Base-by-base conservation (phyloP, 176 grass and related monocot genomes). In the Panicum miliaceum region DNA sequence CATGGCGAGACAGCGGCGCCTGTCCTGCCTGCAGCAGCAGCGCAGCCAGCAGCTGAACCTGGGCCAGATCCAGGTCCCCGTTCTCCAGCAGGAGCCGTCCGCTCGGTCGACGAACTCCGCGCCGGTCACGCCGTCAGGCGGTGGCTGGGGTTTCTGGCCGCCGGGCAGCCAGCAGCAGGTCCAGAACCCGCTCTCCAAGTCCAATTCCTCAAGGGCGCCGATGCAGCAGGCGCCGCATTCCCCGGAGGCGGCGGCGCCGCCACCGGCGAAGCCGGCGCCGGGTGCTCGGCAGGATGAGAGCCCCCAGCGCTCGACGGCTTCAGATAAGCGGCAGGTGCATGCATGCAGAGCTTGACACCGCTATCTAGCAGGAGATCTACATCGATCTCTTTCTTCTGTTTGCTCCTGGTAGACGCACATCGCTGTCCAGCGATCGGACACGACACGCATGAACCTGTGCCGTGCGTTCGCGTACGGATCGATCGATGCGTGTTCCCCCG, bases 1-100 rank as follows among this genome's bases (percentile, higher is more conserved):
- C 79, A 98, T 98, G 96, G 96, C 93, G 22, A 71, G 91, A 77
- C 96, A 95, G 78, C 89, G 96, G 43, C 91, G 96, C 12, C n/a
- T 89, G 51, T 81, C 87, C 0, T 94, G 89, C 22, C 79, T 94
- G 61, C 92, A 93, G 72, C 89, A 93, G 32, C 92, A 91, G 69
- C 90, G 90, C 37, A 83, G 40, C 76, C 84, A 77, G 81, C 77
- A 90, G 16, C 76, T 88, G 37, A 83, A 81, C 57, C 86, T 82
- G 34, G 67, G 73, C 26, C 87, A 83, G 50, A 81, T 91, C 77
- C 90, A 89, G 34, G 42, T 2, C 46, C 32, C 59, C 38, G 14
- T 34, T 35, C 78, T 46, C 11, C 69, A 26, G 11, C 71, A 71
- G 57, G 85, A 88, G 57, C 69, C 76, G 5, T 87, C 87, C 8